A percentile compares a stretch with the other conserved stretches of the same genome.
These are phyloP conservation scores for Ceratocystis diversiconidia DNA, from an alignment of 2,329 filamentous ascomycete genomes.

Conservation along the genomic window DNA sequence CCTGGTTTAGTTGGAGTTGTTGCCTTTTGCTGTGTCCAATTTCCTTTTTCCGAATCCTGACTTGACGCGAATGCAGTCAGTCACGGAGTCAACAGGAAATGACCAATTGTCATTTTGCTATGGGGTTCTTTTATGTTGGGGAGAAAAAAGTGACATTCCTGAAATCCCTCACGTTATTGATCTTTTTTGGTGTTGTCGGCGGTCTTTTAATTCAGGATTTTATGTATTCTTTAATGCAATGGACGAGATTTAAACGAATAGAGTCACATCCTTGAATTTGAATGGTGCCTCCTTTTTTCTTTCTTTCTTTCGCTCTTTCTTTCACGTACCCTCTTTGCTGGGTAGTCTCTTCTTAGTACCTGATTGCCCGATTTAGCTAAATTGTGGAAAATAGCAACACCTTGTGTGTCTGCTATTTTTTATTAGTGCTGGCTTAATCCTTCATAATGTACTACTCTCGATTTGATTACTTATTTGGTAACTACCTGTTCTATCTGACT, in stretches of 20 bases:
- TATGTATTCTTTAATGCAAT: not conserved
- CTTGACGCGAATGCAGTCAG: not conserved
- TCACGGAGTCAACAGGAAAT: not conserved
- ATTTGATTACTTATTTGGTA: not conserved
- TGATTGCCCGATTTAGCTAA: not conserved
- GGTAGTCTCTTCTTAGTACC: not conserved
- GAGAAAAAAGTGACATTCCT: not conserved
- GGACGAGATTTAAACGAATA: not conserved
- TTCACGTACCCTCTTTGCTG: no score
- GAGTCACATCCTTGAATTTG: not conserved
- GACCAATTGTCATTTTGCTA: not conserved
- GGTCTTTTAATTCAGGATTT: conserved; percentile 1
- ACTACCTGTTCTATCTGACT: not conserved
- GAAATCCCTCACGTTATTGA: not conserved
- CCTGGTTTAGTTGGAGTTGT: conserved; percentile 1
- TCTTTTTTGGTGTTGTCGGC: not conserved
- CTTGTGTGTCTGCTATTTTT: not conserved
- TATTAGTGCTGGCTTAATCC: not conserved
- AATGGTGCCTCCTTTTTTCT: not conserved
- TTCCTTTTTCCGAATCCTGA: not conserved
- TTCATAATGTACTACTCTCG: not conserved
- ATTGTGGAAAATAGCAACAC: not conserved
- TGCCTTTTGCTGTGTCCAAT: not conserved
- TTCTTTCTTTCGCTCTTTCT: not conserved
- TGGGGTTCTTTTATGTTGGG: not conserved